Evolutionary conservation across 1,284 basidiomycete genomes (phyloP).

Genomic region (Volvariella surrecta): DNA sequence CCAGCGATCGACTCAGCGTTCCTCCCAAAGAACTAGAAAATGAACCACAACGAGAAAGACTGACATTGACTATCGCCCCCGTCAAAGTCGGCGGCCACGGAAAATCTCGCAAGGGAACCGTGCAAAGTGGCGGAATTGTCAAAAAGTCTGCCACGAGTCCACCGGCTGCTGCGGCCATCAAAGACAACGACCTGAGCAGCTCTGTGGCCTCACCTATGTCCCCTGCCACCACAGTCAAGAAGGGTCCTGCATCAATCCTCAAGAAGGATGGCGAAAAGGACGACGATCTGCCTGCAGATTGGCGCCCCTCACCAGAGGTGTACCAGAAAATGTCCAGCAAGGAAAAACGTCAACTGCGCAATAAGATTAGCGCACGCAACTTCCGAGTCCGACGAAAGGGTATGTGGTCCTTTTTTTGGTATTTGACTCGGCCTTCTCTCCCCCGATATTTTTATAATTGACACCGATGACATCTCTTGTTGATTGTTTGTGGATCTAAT

Average conservation of each 20-base stretch:
- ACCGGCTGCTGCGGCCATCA: slow-evolving; percentile 11
- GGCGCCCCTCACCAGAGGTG: slow-evolving; percentile 84
- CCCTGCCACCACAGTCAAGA: slow-evolving; percentile 17
- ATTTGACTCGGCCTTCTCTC: not conserved
- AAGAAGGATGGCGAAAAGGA: too few species aligned
- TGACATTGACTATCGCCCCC: slow-evolving; percentile 33
- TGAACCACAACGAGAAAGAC: slow-evolving; percentile 15
- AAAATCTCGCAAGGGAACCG: slow-evolving; percentile 59
- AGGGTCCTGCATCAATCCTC: slow-evolving; percentile 32
- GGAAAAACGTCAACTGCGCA: slow-evolving; percentile 93
- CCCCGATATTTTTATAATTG: not conserved
- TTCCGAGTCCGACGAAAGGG: slow-evolving; percentile 92
- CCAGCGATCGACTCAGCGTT: slow-evolving; percentile 7
- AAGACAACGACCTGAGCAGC: slow-evolving; percentile 14
- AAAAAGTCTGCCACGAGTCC: slow-evolving; percentile 35
- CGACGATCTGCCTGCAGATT: slow-evolving; percentile 57
- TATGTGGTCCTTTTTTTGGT: slow-evolving; percentile 16
- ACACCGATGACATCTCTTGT: slow-evolving; percentile 1
- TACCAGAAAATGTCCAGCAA: slow-evolving; percentile 94
- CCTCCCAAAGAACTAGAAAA: slow-evolving; percentile 11
- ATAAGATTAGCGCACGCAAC: slow-evolving; percentile 95
- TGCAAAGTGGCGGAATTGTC: slow-evolving; percentile 61
- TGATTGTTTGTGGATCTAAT: too few species aligned
- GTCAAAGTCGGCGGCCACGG: slow-evolving; percentile 54
- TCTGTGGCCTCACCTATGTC: not conserved